These are phyloP conservation scores for Taphrina pruni DNA, from an alignment of 1,139 yeast genomes.

Conservation along the genomic window DNA sequence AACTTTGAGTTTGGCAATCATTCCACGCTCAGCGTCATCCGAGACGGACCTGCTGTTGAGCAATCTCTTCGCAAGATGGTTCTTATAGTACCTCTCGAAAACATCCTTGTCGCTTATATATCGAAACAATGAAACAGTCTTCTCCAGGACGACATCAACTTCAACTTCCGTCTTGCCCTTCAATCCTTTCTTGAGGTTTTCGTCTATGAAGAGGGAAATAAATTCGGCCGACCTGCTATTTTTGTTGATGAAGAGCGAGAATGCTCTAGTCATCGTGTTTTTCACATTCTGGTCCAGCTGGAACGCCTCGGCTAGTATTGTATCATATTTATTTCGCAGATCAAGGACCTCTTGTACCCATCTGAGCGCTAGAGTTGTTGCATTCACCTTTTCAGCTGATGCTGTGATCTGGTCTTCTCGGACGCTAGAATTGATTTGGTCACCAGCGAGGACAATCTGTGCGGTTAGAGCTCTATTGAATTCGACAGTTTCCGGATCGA, in stretches of 20 bases:
- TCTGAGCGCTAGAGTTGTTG: conserved; percentile 63
- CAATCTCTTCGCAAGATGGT: conserved; percentile 84
- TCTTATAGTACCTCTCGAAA: conserved; percentile 84
- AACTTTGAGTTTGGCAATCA: conserved; percentile 72
- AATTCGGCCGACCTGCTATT: conserved; percentile 70
- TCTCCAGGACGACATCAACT: conserved; percentile 46
- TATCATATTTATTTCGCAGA: conserved; percentile 62
- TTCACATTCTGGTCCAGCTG: conserved; percentile 59
- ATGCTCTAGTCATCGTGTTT: conserved; percentile 63
- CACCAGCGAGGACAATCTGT: conserved; percentile 58
- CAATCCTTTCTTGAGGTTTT: conserved; percentile 65
- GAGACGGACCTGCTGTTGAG: conserved; percentile 59
- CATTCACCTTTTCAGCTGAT: conserved; percentile 52
- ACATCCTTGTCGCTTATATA: conserved; percentile 82
- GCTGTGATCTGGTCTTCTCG: conserved; percentile 16
- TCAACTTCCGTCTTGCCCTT: conserved; percentile 53
- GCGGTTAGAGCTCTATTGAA: conserved; percentile 60
- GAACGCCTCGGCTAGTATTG: conserved; percentile 59
- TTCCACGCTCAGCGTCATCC: conserved; percentile 69
- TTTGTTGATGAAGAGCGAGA: conserved; percentile 67
- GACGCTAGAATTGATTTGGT: conserved; percentile 49
- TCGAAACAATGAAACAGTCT: conserved; percentile 59
- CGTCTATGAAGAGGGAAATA: conserved; percentile 77
- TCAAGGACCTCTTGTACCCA: conserved; percentile 72
- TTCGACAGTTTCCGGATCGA: conserved; percentile 61